Evolutionary conservation across 2,329 filamentous ascomycete genomes (phyloP), one percentile per base, ranked within the genome.

Genomic region (Rosellinia necatrix): DNA sequence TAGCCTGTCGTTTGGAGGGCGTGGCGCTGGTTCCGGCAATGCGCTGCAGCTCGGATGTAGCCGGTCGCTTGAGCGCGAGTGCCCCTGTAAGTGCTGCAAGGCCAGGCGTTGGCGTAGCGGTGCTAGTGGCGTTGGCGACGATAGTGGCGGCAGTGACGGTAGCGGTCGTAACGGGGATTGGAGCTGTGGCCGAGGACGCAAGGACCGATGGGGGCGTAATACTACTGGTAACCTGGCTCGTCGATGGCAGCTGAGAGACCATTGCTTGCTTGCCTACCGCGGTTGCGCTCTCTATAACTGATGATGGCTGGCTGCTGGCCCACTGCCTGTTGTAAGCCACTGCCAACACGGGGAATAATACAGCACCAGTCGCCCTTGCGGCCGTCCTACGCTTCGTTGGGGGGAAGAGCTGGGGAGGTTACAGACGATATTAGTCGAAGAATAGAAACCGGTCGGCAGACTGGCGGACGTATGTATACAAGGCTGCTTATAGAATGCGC

Each of bases 41-140:
- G 65, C 65, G 69, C 63, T 71, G 68, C 67, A 71, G 66, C 62
- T 71, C 68, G 64, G 69, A 65, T 68, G 69, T 61, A 65, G 69
- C 68, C 56, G 68, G 66, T 68, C 69, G 69, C 64, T 71, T 71
- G 62, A 67, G 57, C 40, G 63, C 46, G 46, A 52, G 56, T 53
- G 65, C 59, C 58, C 65, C 65, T 62, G 64, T 59, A 50, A 35
- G 44, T 42, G 58, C 53, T 66, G 67, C 64, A 67, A 64, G 60
- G 50, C 64, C 58, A 56, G 62, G 63, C 60, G 64, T 57, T 32
- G 60, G 40, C 46, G 61, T 52, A 53, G 57, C 44, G 58, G 50
- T 63, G 51, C 47, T 59, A 58, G 58, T 55, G 59, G 59, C 54
- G 25, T 59, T 53, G 22, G 44, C 46, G 22, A 32, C 22, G 44